Conservation (phyloP, 441 rosid genomes). For the Jatropha multifida region DNA sequence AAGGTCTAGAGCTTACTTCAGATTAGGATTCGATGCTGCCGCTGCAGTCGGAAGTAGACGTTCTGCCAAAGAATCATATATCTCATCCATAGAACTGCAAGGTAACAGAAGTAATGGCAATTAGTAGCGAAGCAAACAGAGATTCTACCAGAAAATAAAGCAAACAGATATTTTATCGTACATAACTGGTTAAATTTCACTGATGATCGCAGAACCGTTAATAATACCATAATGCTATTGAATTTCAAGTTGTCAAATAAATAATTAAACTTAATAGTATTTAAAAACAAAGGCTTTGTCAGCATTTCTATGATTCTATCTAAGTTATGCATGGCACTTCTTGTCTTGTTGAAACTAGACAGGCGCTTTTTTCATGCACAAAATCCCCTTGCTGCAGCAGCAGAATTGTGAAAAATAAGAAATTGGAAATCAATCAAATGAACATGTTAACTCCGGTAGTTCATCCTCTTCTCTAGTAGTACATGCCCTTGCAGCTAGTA, state of each 20-base stretch:
- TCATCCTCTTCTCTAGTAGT: no score
- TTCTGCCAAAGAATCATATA: constrained; percentile 68
- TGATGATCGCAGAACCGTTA: not conserved
- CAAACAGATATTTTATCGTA: not conserved
- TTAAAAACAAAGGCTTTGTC: no score
- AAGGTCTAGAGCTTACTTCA: constrained; percentile 48
- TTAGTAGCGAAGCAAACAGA: not conserved
- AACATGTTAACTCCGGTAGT: not conserved
- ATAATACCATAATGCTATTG: no score
- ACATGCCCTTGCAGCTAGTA: not conserved
- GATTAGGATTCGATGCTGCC: constrained; percentile 45
- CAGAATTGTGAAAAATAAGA: not conserved
- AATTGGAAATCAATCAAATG: not conserved
- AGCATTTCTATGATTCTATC: not conserved
- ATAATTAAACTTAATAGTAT: no score
- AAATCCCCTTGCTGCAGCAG: not conserved
- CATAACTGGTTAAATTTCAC: not conserved
- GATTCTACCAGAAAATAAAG: not conserved
- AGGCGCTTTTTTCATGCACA: not conserved
- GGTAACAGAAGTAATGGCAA: constrained; percentile 8
- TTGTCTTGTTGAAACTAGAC: not conserved
- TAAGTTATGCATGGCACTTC: not conserved
- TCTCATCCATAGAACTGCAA: constrained; percentile 74
- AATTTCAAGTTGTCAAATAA: not conserved
- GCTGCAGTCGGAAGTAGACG: constrained; percentile 65